Conservation (phyloP, 1,284 basidiomycete species). For the Fomes fomentarius region DNA sequence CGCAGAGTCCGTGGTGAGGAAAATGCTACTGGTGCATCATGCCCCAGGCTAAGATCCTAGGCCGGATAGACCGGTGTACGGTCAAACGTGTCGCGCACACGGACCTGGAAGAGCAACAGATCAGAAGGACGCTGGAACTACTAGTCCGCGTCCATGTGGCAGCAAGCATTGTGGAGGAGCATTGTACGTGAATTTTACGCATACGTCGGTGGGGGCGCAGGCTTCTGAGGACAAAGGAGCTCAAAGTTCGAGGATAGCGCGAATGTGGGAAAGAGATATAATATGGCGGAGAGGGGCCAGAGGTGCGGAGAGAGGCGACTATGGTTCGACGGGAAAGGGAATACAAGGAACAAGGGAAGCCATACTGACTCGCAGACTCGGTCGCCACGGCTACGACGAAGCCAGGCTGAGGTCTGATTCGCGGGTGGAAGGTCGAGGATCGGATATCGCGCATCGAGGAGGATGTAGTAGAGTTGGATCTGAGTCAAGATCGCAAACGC, state of each 20-base stretch:
- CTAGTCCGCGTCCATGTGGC: not conserved
- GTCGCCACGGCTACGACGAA: constrained; percentile 26
- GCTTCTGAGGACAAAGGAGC: constrained; percentile 16
- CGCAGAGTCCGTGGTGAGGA: too few relatives aligned
- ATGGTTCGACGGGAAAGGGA: constrained; percentile 8
- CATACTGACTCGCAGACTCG: not conserved
- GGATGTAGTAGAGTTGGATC: constrained; percentile 12
- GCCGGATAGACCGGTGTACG: not conserved
- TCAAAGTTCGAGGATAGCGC: constrained; percentile 14
- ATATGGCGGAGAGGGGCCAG: not conserved
- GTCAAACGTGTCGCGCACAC: constrained; percentile 9
- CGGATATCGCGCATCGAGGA: not conserved
- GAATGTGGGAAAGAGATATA: constrained; percentile 1
- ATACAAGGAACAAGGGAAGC: constrained; percentile 26
- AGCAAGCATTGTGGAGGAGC: constrained; percentile 1
- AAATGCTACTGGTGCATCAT: too few relatives aligned
- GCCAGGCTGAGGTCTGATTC: not conserved
- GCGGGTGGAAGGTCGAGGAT: too few relatives aligned
- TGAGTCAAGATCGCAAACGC: constrained; percentile 8
- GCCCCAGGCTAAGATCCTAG: not conserved
- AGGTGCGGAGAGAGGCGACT: not conserved
- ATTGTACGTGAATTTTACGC: constrained; percentile 5
- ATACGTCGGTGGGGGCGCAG: not conserved
- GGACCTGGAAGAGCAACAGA: not conserved
- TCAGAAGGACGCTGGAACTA: constrained; percentile 15